Conservation (phyloP, 257 asterid species). For the Solanum ossicruentum region DNA sequence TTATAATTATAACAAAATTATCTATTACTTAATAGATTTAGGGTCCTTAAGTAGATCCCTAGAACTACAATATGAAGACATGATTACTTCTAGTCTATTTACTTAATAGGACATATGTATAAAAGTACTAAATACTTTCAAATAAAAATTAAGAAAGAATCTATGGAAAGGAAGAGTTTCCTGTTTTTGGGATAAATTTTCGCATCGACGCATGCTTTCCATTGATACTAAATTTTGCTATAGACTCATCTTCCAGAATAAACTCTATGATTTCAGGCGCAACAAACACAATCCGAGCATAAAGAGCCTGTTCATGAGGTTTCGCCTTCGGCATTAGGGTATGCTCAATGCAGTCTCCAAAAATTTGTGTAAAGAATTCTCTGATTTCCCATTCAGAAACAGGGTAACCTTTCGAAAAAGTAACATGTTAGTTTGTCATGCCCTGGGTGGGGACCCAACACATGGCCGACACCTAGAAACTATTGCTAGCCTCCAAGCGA, state of each 20-base stretch:
- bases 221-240: slow-evolving; percentile 41
- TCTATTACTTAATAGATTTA: background rate
- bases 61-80: background rate
- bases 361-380: slow-evolving; percentile 19
- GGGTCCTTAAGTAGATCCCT: background rate
- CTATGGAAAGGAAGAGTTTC: background rate
- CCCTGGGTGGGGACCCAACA: no score
- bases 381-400: slow-evolving; percentile 36
- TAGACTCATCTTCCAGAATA: slow-evolving; percentile 31
- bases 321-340: slow-evolving; percentile 40
- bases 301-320: slow-evolving; percentile 34
- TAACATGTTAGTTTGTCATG: background rate
- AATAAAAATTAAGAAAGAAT: background rate
- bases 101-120: background rate
- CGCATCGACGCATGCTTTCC: slow-evolving; percentile 73
- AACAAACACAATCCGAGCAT: slow-evolving; percentile 34
- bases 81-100: background rate
- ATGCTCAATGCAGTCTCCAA: slow-evolving; percentile 41
- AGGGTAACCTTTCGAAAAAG: slow-evolving; percentile 62
- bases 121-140: background rate
- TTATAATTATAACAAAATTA: background rate
- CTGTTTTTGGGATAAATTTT: slow-evolving; percentile 18
- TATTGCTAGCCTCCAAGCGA: no score
- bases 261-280: background rate
- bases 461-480: no score